Evolutionary conservation across 2,329 filamentous ascomycete species (phyloP).

Genomic region (Acarospora socialis): DNA sequence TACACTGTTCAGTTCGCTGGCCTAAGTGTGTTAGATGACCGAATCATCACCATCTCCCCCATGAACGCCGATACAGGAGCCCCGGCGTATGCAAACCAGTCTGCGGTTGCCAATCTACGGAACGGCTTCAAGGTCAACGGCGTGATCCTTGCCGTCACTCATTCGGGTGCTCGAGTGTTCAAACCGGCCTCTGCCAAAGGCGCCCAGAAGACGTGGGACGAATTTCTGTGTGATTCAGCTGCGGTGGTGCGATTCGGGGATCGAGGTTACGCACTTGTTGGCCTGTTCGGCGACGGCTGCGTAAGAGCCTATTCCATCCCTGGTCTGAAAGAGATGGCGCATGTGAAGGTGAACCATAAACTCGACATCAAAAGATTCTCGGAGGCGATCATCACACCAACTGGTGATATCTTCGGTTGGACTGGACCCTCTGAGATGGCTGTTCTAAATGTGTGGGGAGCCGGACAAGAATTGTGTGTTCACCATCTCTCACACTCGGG

Average conservation of each 20-base stretch:
- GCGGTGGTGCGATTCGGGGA: conserved; percentile 60
- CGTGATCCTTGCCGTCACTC: conserved; percentile 62
- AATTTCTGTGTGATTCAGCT: conserved; percentile 68
- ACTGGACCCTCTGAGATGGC: conserved; percentile 75
- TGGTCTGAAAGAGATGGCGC: conserved; percentile 68
- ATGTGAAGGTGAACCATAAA: conserved; percentile 46
- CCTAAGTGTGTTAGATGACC: conserved; percentile 49
- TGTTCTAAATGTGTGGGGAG: conserved; percentile 73
- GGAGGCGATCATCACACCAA: conserved; percentile 55
- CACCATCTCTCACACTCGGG: conserved; percentile 11
- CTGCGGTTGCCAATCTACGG: conserved; percentile 60
- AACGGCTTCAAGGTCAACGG: conserved; percentile 65
- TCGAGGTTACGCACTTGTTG: conserved; percentile 64
- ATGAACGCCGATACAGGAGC: conserved; percentile 66
- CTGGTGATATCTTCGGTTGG: conserved; percentile 78
- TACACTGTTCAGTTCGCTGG: conserved; percentile 65
- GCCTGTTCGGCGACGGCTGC: conserved; percentile 69
- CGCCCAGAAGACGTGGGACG: conserved; percentile 82
- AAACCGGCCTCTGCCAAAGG: conserved; percentile 73
- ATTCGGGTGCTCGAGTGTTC: conserved; percentile 69
- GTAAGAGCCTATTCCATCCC: conserved; percentile 78
- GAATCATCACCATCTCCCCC: conserved; percentile 61
- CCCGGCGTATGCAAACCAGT: conserved; percentile 60
- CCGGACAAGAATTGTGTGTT: conserved; percentile 48
- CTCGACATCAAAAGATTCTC: conserved; percentile 60